These are phyloP conservation scores for Neoascochyta sp. DNA, from an alignment of 2,329 filamentous ascomycete species.

Conservation along the genomic window DNA sequence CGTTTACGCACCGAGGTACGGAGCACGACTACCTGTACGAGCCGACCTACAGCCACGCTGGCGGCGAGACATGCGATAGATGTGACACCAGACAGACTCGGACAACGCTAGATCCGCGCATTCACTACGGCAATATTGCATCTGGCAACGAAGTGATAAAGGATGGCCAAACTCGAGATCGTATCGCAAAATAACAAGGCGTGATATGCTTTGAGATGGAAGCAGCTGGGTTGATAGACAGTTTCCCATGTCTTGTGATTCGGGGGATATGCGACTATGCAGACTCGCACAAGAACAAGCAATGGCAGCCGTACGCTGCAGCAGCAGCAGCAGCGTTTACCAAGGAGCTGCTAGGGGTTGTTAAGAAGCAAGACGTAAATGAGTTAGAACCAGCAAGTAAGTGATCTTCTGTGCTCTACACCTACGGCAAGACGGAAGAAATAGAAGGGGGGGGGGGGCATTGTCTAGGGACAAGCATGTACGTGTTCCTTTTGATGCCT, in stretches of 20 bases:
- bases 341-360: no score
- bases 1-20: background rate
- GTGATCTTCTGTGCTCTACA: slow-evolving; percentile 14
- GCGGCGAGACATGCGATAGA: slow-evolving; percentile 2
- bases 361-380: no score
- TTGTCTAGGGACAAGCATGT: slow-evolving; percentile 9
- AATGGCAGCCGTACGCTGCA: slow-evolving; percentile 6
- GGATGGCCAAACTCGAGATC: slow-evolving; percentile 4
- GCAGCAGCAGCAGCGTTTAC: slow-evolving; percentile 4
- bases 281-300: slow-evolving; percentile 6
- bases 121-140: slow-evolving; percentile 8
- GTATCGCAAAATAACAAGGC: slow-evolving; percentile 7
- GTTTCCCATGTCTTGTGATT: slow-evolving; percentile 4
- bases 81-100: slow-evolving; percentile 3
- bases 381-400: no score
- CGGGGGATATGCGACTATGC: slow-evolving; percentile 7
- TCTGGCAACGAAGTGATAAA: slow-evolving; percentile 9
- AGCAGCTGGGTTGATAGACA: slow-evolving; percentile 4
- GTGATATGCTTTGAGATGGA: slow-evolving; percentile 7
- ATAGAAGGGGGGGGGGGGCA: slow-evolving; percentile 19
- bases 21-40: slow-evolving; percentile 1
- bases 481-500: no score
- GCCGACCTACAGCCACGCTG: slow-evolving; percentile 2
- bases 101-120: no score
- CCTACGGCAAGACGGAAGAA: slow-evolving; percentile 15